Base-by-base conservation (phyloP, 2,329 filamentous ascomycete genomes). In the Colletotrichum higginsianum region DNA sequence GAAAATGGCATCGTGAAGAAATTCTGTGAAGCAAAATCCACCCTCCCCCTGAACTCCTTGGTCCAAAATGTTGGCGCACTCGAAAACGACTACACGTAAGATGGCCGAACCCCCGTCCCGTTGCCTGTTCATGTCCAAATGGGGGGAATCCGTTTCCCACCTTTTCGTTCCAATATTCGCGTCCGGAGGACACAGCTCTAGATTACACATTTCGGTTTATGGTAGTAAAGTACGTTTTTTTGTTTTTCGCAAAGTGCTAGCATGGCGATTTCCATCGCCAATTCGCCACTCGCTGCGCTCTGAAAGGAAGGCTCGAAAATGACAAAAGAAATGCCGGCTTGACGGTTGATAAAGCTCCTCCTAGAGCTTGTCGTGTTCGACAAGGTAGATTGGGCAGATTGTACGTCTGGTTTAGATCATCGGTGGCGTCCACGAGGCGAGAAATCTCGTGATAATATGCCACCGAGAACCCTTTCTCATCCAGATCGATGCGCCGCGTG, bases 201-300 rank as follows among this genome's bases (percentile, higher is more conserved):
- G 71, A 80, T 80, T 80, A 80, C 76, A 81, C 79, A 80, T 80
- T 80, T 80, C 75, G 73, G 74, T 79, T 79, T 78, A 77, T 65
- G 65, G 75, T 62, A 73, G 75, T 74, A 75, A 66, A 67, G 66
- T 71, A 65, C 73, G 66, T 68, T 72, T 63, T 52, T 65, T 50
- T 50, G 55, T n/a, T 35, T 38, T 38, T 38, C 35, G 58, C 57
- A 40, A 53, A 55, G 62, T 57, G 68, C 38, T 47, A 55, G 40
- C 21, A 55, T 57, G 70, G 49, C 70, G 70, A 53, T 50, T 62
- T n/a, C 70, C 26, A 44, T 56, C 44, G 38, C 46, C 55, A 53
- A 30, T 66, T 72, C 61, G 67, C 61, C 70, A 56, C 70, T 57
- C 23, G 56, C 66, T 66, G 49, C 67, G 61, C 70, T 71, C 67